Evolutionary conservation across 106 monocot species (phyloP), one percentile per base, ranked within the genome.

Genomic region (Allium fistulosum): DNA sequence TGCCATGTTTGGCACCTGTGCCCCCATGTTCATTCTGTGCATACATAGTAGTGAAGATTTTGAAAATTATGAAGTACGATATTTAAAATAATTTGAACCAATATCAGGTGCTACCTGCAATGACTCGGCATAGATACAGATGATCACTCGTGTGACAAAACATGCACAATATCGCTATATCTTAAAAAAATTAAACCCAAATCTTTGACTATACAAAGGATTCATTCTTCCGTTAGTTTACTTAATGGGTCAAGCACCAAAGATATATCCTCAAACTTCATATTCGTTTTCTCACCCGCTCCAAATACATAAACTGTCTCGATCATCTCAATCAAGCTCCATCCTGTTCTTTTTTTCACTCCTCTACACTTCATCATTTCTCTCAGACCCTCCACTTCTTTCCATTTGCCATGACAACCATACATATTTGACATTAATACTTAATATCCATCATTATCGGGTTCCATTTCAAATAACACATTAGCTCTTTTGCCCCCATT

Each of bases 371-470:
- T 77, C 94, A 90, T 85, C 37, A 49, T 59, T 28, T 64, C 72
- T 70, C 94, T 77, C 13, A 88, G 68, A 14, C 48, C 81, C 62
- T 77, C 83, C 51, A 85, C 85, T 2, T 90, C 87, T 27, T 81
- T 61, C 90, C 87, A 85, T 61, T 73, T 90, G 72, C 81, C 87
- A 64, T 17, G 55, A 65, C 50, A 56, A 45, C 83, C 71, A 63
- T 82, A 84, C 62, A 85, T 72, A 75, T 95, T 95, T 4, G 91
- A 83, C 72, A 91, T 61, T 48, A 91, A 68, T 67, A 84, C 71
- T 58, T 95, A 91, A 63, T 91, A 91, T 11, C 87, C 94, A 26
- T 85, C 88, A 75, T 91, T 91, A 49, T 78, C 71, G 22, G 90
- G 85, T 48, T 95, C 91, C 26, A 72, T 68, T 13, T 79, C 79